Base-by-base conservation (phyloP, 768 basidiomycete genomes). In the Nidularia pulvinata region DNA sequence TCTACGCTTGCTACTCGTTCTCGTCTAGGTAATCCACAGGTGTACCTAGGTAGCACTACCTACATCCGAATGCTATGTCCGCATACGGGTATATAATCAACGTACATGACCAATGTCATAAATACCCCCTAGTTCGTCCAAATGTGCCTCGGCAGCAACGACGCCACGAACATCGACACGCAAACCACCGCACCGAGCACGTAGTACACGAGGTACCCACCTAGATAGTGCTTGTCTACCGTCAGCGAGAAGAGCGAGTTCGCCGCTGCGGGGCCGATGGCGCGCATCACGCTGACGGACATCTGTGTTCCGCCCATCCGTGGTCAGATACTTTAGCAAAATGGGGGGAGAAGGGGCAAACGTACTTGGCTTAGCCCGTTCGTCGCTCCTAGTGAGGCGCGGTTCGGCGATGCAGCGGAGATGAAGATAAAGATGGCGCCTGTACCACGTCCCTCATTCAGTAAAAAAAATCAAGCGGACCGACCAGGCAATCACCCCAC, bases 351-450 rank as follows among this genome's bases (percentile, higher is more conserved):
- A 62, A 58, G 48, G 44, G 33, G 59, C 55, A 25, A 68, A 42
- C 46, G 86, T 82, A 80, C 69, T 64, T 83, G 80, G n/a, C 77
- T 72, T 3, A 84, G 66, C 1, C 89, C 89, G 58, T 90, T 90
- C n/a, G 85, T 87, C 4, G 86, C 81, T 7, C 89, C 89, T 6
- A 90, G 75, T 7, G 85, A 82, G 7, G 82, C 80, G 33, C 78
- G 77, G 50, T 87, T 87, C 5, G 89, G 88, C 0, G 89, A 73
- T 11, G 88, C 76, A 3, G 81, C 82, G 9, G 80, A 75, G 54
- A 91, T 84, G 57, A 82, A 87, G 48, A 91, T 87, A 67, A 88
- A 89, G 32, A 89, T 68, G 45, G 86, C 82, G n/a, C n/a, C n/a
- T n/a, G n/a, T n/a, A n/a, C n/a, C n/a, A n/a, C n/a, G n/a, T n/a